Evolutionary conservation across 2,329 filamentous ascomycete species (phyloP).

Genomic region (Shiraia bambusicola): DNA sequence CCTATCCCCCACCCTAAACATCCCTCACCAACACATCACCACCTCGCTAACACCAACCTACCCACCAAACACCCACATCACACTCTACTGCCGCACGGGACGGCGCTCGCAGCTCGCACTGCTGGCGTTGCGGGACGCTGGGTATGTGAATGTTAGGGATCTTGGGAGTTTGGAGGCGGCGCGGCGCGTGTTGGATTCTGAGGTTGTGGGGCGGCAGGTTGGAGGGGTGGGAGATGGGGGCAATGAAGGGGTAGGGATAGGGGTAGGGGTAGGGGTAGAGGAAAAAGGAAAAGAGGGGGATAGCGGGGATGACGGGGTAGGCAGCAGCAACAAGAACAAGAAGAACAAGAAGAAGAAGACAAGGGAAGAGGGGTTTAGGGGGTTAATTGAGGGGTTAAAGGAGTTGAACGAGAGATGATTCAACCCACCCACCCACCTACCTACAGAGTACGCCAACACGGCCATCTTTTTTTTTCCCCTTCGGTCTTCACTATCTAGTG

Average conservation of each 20-base stretch:
- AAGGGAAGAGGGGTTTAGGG: slow-evolving; percentile 24
- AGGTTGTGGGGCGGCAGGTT: slow-evolving; percentile 23
- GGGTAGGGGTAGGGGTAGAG: background rate
- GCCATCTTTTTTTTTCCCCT: too few relatives aligned
- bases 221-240: slow-evolving; percentile 6
- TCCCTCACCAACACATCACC: slow-evolving; percentile 42
- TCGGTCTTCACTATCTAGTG: too few relatives aligned
- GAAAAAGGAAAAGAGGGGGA: slow-evolving; percentile 1
- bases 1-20: slow-evolving; percentile 36
- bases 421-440: too few relatives aligned
- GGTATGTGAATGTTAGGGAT: slow-evolving; percentile 35
- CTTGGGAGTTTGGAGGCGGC: slow-evolving; percentile 42
- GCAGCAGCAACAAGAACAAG: slow-evolving; percentile 1
- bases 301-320: background rate
- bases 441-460: too few relatives aligned
- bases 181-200: slow-evolving; percentile 28
- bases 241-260: background rate
- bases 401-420: too few relatives aligned
- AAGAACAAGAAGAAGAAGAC: slow-evolving; percentile 12
- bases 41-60: slow-evolving; percentile 27
- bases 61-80: slow-evolving; percentile 29
- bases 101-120: slow-evolving; percentile 38
- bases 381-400: slow-evolving; percentile 33
- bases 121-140: slow-evolving; percentile 29
- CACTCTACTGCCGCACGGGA: slow-evolving; percentile 42